Conservation (phyloP, 2,329 filamentous ascomycete genomes). For the Camillea tinctor region DNA sequence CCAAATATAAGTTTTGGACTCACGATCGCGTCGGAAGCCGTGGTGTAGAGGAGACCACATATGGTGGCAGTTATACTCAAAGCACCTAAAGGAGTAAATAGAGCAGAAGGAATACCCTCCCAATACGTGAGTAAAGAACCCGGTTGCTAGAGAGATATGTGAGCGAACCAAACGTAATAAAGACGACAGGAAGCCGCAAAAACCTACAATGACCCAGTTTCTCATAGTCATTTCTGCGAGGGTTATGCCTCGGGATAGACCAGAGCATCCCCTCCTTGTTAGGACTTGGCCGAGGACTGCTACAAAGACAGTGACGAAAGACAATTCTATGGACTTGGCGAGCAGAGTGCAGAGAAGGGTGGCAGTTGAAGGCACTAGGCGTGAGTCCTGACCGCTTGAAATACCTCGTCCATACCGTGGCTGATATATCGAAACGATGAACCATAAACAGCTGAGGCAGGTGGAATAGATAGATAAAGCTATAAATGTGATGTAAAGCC, state of each 20-base stretch:
- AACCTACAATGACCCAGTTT: conserved; percentile 62
- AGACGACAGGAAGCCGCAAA: background rate
- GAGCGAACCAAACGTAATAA: background rate
- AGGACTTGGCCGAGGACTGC: conserved; percentile 73
- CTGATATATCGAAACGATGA: conserved; percentile 59
- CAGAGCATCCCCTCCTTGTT: conserved; percentile 65
- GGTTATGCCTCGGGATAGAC: conserved; percentile 62
- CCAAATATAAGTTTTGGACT: conserved; percentile 68
- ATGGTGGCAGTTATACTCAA: conserved; percentile 65
- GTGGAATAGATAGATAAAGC: conserved; percentile 61
- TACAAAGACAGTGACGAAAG: conserved; percentile 76
- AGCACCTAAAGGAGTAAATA: conserved; percentile 60
- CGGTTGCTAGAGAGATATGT: conserved; percentile 47
- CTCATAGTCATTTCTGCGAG: conserved; percentile 78
- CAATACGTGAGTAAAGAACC: conserved; percentile 71
- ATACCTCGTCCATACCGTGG: conserved; percentile 63
- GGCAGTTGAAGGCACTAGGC: conserved; percentile 61
- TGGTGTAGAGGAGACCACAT: conserved; percentile 70
- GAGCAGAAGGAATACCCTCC: conserved; percentile 63
- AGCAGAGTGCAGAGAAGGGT: conserved; percentile 66
- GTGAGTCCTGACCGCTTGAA: conserved; percentile 45
- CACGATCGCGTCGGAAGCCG: conserved; percentile 73
- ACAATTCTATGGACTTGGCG: conserved; percentile 75
- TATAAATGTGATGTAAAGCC: conserved; percentile 50
- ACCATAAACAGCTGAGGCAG: conserved; percentile 62